Percentiles rank a stretch among this genome's conserved stretches.
phyloP scores from a whole-genome alignment of 2,329 filamentous ascomycete genomes.

The Cytospora piceae region DNA sequence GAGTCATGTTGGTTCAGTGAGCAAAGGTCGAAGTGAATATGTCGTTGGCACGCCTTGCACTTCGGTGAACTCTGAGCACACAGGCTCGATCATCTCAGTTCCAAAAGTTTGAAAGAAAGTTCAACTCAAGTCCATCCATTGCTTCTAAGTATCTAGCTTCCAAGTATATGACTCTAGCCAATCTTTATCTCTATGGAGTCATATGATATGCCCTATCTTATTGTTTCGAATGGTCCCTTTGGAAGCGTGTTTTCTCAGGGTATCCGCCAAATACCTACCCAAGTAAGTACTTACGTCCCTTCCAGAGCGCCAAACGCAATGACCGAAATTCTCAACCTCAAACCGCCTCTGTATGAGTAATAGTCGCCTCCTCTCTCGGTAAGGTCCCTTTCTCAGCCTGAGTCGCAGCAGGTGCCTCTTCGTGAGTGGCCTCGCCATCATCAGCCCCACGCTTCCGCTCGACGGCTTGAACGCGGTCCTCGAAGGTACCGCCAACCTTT shows the following conservation, averaged over 20 bases:
- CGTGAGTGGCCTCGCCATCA: constrained; percentile 9
- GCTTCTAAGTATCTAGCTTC: no score
- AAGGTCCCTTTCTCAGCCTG: neutral
- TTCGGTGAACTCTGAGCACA: no score
- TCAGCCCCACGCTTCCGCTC: constrained; percentile 13
- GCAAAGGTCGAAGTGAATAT: neutral
- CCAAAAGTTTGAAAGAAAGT: no score
- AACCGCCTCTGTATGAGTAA: constrained; percentile 15
- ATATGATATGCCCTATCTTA: neutral
- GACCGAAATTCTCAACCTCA: neutral
- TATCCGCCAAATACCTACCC: no score
- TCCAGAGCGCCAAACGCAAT: no score
- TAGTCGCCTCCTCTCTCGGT: neutral
- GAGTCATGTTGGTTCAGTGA: no score
- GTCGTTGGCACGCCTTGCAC: no score
- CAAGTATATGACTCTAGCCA: no score
- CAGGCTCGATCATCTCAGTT: neutral
- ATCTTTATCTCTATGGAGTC: no score
- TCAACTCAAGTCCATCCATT: no score
- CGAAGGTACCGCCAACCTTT: constrained; percentile 22
- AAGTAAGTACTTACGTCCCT: no score
- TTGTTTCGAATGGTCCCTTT: neutral
- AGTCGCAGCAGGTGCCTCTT: constrained; percentile 12
- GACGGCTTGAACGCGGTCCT: constrained; percentile 23
- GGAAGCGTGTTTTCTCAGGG: no score